Percentiles rank a stretch among this genome's conserved stretches.
These are phyloP conservation scores for Aspergillus panamensis DNA, from an alignment of 495 filamentous ascomycete genomes.

Conservation along the genomic window DNA sequence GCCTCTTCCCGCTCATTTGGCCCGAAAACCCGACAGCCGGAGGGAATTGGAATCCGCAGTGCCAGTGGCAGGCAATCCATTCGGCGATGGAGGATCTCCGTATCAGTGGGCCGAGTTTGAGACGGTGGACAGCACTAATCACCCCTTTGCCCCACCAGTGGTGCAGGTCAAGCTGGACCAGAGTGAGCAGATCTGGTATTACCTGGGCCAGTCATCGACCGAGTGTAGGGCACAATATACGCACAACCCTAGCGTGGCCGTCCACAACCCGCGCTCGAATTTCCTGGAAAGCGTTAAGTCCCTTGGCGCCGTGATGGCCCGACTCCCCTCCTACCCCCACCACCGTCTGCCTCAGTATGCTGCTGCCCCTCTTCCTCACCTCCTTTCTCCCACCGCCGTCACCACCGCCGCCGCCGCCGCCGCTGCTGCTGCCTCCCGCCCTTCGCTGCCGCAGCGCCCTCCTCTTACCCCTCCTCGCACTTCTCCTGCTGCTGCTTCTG, in stretches of 20 bases:
- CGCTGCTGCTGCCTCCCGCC: constrained; percentile 28
- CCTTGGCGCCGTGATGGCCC: constrained; percentile 36
- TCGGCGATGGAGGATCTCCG: constrained; percentile 52
- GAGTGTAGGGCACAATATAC: constrained; percentile 93
- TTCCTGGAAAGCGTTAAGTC: constrained; percentile 55
- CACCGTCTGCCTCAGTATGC: constrained; percentile 32
- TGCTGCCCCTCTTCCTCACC: constrained; percentile 22
- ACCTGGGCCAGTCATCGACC: constrained; percentile 80
- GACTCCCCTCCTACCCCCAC: constrained; percentile 36
- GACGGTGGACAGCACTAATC: constrained; percentile 45
- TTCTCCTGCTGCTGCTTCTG: constrained; percentile 31
- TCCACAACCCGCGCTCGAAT: constrained; percentile 57
- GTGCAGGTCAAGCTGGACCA: constrained; percentile 62
- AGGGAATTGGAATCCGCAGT: constrained; percentile 47
- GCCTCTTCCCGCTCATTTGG: constrained; percentile 56
- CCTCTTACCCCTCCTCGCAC: constrained; percentile 35
- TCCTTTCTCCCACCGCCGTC: constrained; percentile 21
- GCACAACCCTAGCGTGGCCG: constrained; percentile 61
- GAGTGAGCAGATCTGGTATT: constrained; percentile 80
- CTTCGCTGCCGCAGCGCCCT: constrained; percentile 38
- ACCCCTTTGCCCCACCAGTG: constrained; percentile 48
- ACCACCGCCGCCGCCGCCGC: constrained; percentile 22
- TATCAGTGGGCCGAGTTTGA: constrained; percentile 84
- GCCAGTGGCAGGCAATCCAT: constrained; percentile 55
- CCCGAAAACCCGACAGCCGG: constrained; percentile 44